phyloP scores from a whole-genome alignment of 2,329 filamentous ascomycete species.

The Apiospora aurea region DNA sequence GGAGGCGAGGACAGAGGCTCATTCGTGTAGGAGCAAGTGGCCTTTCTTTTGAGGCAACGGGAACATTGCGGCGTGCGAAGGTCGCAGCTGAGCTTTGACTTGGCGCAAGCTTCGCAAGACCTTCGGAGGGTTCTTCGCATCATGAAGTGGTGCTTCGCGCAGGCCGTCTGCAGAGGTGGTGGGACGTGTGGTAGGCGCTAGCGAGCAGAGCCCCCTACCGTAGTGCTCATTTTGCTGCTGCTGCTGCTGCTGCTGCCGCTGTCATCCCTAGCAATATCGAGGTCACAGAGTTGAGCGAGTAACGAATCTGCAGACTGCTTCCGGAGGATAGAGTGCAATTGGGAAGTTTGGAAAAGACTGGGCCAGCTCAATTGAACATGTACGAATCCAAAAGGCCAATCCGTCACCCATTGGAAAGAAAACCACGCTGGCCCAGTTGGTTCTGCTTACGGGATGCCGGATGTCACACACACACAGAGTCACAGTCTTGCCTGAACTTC shows the following conservation, averaged over 20 bases:
- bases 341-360: not conserved
- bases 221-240: constrained; percentile 18
- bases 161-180: not conserved
- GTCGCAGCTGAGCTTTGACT: constrained; percentile 63
- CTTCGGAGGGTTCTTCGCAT: constrained; percentile 65
- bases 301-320: constrained; percentile 4
- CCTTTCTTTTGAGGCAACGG: constrained; percentile 57
- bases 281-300: not conserved
- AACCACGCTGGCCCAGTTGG: not conserved
- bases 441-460: constrained; percentile 1
- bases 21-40: constrained; percentile 60
- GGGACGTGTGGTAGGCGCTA: constrained; percentile 11
- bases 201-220: constrained; percentile 20
- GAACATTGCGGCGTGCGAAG: constrained; percentile 61
- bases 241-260: constrained; percentile 8
- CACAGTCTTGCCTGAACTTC: not conserved
- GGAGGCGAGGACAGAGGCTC: constrained; percentile 50
- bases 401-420: not conserved
- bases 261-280: not conserved
- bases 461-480: not conserved
- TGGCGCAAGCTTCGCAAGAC: constrained; percentile 63
- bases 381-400: not conserved
- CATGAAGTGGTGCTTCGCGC: constrained; percentile 25
- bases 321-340: not conserved
- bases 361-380: not conserved